These are phyloP conservation scores for Albifimbria verrucaria DNA, from an alignment of 2,329 filamentous ascomycete genomes.

Conservation along the genomic window DNA sequence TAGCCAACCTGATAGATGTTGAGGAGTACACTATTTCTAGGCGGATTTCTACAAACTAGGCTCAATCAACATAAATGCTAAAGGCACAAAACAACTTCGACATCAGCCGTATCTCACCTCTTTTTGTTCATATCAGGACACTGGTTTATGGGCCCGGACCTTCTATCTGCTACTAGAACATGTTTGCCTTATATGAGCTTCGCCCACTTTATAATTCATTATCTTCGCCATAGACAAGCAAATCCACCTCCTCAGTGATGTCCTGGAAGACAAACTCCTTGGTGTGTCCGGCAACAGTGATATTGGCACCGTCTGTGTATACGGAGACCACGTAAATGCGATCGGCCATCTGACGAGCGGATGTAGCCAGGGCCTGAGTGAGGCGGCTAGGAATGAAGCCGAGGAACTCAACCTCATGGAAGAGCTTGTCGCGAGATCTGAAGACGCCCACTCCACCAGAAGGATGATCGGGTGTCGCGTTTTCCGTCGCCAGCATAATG, in stretches of 20 bases:
- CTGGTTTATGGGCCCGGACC: too few species aligned
- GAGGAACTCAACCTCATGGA: conserved; percentile 4
- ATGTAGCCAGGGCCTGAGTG: conserved; percentile 4
- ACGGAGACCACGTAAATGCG: conserved; percentile 8
- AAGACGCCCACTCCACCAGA: conserved; percentile 2
- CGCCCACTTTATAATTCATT: not conserved
- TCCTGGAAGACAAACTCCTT: conserved; percentile 7
- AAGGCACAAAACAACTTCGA: too few species aligned
- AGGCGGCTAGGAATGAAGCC: conserved; percentile 5
- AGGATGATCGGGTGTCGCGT: conserved; percentile 4
- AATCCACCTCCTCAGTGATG: not conserved
- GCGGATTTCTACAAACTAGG: too few species aligned
- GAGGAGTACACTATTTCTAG: too few species aligned
- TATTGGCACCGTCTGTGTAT: conserved; percentile 8
- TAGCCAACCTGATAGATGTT: too few species aligned
- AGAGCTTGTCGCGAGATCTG: conserved; percentile 2
- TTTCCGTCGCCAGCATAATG: conserved; percentile 5
- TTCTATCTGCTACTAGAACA: too few species aligned
- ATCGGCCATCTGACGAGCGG: conserved; percentile 7
- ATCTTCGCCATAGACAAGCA: not conserved
- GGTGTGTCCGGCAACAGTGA: conserved; percentile 6
- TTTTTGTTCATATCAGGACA: too few species aligned
- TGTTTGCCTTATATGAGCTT: too few species aligned
- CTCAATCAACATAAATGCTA: too few species aligned
- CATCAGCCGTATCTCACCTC: too few species aligned